Percentiles rank a stretch among this genome's conserved stretches.
Evolutionary conservation across 805 yeast species (phyloP).

Genomic region (Myxozyma lipomycoides): DNA sequence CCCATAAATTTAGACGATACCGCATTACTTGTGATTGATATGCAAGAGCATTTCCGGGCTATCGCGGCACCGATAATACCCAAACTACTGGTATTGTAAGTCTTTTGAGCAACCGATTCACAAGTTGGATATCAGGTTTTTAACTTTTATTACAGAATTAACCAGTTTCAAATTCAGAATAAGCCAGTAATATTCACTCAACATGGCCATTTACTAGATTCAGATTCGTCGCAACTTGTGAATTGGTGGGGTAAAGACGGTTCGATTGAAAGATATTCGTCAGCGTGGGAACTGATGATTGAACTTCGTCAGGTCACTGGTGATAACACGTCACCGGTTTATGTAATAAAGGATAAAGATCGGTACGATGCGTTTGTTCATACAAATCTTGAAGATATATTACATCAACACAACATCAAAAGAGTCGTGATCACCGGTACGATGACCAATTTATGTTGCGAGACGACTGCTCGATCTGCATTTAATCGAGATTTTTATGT

Average conservation of each 20-base stretch:
- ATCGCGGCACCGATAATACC: slow-evolving; percentile 14
- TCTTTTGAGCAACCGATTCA: background rate
- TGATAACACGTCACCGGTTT: background rate
- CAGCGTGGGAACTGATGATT: slow-evolving; percentile 21
- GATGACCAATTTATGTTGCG: slow-evolving; percentile 26
- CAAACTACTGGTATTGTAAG: slow-evolving; percentile 10
- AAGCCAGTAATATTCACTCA: slow-evolving; percentile 24
- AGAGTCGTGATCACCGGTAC: slow-evolving; percentile 22
- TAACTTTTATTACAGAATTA: too few species aligned
- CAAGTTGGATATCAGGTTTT: background rate
- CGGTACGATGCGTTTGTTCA: slow-evolving; percentile 23
- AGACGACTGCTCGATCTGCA: slow-evolving; percentile 26
- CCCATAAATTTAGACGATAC: slow-evolving; percentile 9
- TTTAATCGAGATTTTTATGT: slow-evolving; percentile 19
- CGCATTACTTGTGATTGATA: slow-evolving; percentile 22
- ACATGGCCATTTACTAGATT: slow-evolving; percentile 17
- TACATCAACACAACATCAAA: background rate
- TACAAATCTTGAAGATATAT: slow-evolving; percentile 16
- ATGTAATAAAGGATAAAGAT: slow-evolving; percentile 9
- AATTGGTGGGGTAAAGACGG: slow-evolving; percentile 22
- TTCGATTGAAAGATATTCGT: slow-evolving; percentile 20
- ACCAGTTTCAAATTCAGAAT: too few species aligned
- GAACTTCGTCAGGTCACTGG: slow-evolving; percentile 7
- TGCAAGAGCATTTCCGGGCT: slow-evolving; percentile 21
- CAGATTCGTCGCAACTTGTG: slow-evolving; percentile 14